phyloP scores from a whole-genome alignment of 2,329 filamentous ascomycete genomes.

The Pseudogymnoascus verrucosus region DNA sequence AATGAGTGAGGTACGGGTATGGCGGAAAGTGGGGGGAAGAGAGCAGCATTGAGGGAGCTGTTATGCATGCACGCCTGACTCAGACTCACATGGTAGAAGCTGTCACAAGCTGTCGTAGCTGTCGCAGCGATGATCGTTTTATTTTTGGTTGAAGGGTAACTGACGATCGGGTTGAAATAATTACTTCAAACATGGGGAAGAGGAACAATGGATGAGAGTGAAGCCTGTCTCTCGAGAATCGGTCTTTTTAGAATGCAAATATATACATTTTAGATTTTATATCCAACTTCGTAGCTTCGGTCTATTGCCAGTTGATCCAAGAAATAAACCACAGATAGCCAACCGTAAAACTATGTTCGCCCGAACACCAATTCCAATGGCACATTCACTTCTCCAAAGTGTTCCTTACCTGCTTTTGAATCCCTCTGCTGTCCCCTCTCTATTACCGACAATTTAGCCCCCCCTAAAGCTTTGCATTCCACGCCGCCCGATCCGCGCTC shows the following conservation, averaged over 20 bases:
- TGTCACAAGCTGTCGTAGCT: not conserved
- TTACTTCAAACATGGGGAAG: not conserved
- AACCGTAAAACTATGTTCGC: not conserved
- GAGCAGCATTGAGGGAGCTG: not conserved
- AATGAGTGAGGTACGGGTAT: not conserved
- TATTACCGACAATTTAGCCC: not conserved
- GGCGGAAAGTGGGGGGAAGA: not conserved
- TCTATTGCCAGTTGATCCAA: not conserved
- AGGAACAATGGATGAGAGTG: not conserved
- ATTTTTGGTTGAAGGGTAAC: not conserved
- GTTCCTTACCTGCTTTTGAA: not conserved
- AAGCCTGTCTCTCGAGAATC: not conserved
- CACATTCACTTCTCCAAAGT: not conserved
- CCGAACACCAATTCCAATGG: not conserved
- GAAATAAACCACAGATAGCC: not conserved
- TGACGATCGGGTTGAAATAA: not conserved
- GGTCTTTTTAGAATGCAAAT: not conserved
- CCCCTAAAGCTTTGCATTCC: constrained; percentile 38
- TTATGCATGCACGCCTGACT: not conserved
- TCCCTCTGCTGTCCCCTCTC: not conserved
- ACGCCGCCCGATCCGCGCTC: constrained; percentile 36
- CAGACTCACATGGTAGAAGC: not conserved
- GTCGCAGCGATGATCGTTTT: not conserved
- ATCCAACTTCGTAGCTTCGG: not conserved
- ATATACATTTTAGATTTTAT: not conserved